Percentiles rank a stretch among this genome's conserved stretches.
phyloP scores from a whole-genome alignment of 83 land plant species.

The Picea engelmannii region DNA sequence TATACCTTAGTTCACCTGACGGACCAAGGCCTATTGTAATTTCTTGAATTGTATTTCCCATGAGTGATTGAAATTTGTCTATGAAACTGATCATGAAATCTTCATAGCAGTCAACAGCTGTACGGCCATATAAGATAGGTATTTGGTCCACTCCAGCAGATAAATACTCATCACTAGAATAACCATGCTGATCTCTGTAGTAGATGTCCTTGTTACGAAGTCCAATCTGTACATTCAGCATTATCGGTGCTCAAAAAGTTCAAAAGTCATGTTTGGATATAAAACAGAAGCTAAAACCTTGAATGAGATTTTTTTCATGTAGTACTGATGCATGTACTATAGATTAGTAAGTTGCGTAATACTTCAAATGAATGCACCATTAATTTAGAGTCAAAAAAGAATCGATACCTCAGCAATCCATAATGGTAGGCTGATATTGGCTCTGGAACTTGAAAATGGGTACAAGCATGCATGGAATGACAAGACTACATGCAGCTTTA shows the following conservation, averaged over 20 bases:
- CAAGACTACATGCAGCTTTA: conserved; percentile 45
- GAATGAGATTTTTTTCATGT: not conserved
- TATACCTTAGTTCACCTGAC: conserved; percentile 42
- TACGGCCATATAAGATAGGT: conserved; percentile 28
- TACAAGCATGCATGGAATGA: conserved; percentile 34
- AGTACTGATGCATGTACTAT: not conserved
- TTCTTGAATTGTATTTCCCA: conserved; percentile 5
- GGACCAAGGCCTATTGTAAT: conserved; percentile 41
- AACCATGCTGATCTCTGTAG: conserved; percentile 29
- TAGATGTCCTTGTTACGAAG: conserved; percentile 28
- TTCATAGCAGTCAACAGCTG: conserved; percentile 37
- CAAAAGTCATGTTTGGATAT: not conserved
- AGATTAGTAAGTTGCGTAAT: too few relatives aligned
- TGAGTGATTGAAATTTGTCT: conserved; percentile 23
- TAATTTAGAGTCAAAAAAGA: not conserved
- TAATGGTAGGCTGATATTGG: conserved; percentile 26
- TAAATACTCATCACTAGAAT: conserved; percentile 30
- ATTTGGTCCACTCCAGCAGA: conserved; percentile 38
- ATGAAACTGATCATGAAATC: conserved; percentile 35
- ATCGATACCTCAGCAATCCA: conserved; percentile 29
- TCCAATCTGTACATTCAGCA: conserved; percentile 32
- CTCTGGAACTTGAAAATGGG: conserved; percentile 2
- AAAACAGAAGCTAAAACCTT: not conserved
- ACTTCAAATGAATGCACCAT: not conserved
- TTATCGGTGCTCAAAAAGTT: not conserved